These are phyloP conservation scores for Drosera spatulata DNA, from an alignment of 179 eudicot genomes.

Conservation along the genomic window DNA sequence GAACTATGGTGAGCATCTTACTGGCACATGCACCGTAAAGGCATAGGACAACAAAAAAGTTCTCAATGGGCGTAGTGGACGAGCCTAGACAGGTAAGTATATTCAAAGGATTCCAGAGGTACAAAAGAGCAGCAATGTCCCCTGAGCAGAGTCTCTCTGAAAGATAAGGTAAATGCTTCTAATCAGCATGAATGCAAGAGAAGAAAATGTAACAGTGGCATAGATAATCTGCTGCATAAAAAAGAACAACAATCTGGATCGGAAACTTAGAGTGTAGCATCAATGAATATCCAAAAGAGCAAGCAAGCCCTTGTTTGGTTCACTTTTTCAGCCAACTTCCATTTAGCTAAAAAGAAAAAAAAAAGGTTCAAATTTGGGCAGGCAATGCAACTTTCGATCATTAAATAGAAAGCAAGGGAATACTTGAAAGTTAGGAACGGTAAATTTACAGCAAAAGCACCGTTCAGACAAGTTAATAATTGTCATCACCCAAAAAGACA, in stretches of 20 bases:
- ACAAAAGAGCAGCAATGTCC: constrained; percentile 84
- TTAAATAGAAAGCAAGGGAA: too few relatives aligned
- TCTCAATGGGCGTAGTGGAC: constrained; percentile 80
- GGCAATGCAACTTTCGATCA: too few relatives aligned
- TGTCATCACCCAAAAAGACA: too few relatives aligned
- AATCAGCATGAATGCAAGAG: constrained; percentile 11
- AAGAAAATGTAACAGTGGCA: constrained; percentile 2
- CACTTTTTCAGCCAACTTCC: too few relatives aligned
- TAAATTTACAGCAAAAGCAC: too few relatives aligned
- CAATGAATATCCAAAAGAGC: too few relatives aligned
- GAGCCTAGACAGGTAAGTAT: constrained; percentile 76
- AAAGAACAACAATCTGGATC: neutral
- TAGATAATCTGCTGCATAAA: neutral
- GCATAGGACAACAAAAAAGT: constrained; percentile 56
- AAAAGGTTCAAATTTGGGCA: too few relatives aligned
- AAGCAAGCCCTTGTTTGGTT: too few relatives aligned
- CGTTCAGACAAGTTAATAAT: too few relatives aligned
- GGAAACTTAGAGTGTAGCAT: neutral
- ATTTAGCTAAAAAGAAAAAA: too few relatives aligned
- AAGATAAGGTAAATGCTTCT: constrained; percentile 8
- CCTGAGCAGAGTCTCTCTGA: constrained; percentile 60
- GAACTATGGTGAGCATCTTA: constrained; percentile 29
- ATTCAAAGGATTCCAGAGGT: constrained; percentile 93
- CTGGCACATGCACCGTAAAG: constrained; percentile 86
- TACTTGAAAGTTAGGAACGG: too few relatives aligned